A percentile compares a stretch with the other conserved stretches of the same genome.
Conservation (phyloP, 1,139 yeast genomes). For the Debaryomyces nepalensis region DNA sequence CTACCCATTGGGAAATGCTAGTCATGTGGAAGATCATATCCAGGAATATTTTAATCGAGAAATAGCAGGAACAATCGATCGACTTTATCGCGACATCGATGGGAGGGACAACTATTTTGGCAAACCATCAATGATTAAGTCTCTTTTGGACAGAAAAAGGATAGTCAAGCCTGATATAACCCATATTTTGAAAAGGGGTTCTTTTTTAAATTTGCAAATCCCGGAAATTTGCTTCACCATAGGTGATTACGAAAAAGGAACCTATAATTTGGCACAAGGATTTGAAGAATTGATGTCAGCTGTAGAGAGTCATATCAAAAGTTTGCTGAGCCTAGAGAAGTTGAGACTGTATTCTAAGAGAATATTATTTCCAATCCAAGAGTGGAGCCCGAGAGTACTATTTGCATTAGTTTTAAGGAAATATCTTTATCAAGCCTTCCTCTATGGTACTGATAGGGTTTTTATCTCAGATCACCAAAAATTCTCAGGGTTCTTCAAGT, state of each 20-base stretch:
- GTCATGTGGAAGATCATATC: constrained; percentile 6
- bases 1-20: constrained; percentile 8
- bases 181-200: neutral
- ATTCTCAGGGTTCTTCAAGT: constrained; percentile 5
- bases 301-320: neutral
- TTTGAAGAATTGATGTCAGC: constrained; percentile 4
- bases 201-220: neutral
- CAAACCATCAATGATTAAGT: neutral
- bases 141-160: constrained; percentile 2
- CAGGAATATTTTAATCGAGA: constrained; percentile 8
- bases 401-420: constrained; percentile 12
- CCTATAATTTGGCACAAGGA: constrained; percentile 7
- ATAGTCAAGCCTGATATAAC: constrained; percentile 10
- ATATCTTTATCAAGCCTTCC: constrained; percentile 12
- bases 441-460: constrained; percentile 13
- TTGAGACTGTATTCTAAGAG: neutral
- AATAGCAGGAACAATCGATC: constrained; percentile 2
- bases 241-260: constrained; percentile 11
- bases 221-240: constrained; percentile 10
- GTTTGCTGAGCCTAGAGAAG: neutral
- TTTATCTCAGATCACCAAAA: neutral
- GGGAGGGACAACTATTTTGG: constrained; percentile 7
- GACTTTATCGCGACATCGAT: constrained; percentile 4
- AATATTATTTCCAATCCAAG: neutral
- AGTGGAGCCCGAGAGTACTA: constrained; percentile 5